Percentiles rank a stretch among this genome's conserved stretches.
Evolutionary conservation across 139 green algal species (phyloP).

Genomic region (Tetratostichococcus sp.): DNA sequence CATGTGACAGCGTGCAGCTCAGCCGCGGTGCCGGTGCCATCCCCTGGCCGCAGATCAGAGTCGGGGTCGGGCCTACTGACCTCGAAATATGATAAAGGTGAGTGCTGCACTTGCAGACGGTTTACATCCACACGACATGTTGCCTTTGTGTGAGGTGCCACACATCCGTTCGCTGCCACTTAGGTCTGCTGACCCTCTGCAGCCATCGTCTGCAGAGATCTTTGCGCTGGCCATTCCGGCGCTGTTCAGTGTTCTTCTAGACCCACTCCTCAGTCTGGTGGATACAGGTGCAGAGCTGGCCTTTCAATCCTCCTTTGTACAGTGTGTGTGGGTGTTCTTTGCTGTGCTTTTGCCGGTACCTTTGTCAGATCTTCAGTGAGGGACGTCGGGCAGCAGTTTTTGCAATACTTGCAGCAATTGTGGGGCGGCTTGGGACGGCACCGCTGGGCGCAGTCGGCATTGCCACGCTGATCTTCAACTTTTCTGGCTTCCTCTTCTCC

Average conservation of each 20-base stretch:
- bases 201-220: background rate
- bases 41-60: too few species aligned
- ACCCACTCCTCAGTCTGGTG: conserved; percentile 5
- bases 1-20: too few species aligned
- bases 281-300: conserved; percentile 11
- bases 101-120: background rate
- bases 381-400: too few species aligned
- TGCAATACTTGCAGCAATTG: conserved; percentile 18
- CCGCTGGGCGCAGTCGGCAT: conserved; percentile 19
- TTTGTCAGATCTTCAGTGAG: too few species aligned
- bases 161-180: too few species aligned
- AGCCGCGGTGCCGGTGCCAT: background rate
- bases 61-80: background rate
- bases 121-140: too few species aligned
- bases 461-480: background rate
- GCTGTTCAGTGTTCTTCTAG: conserved; percentile 14
- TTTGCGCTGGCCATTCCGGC: conserved; percentile 19
- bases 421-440: conserved; percentile 16
- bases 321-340: too few species aligned
- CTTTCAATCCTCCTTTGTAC: too few species aligned
- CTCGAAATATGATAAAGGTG: background rate
- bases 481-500: conserved; percentile 6
- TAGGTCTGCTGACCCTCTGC: too few species aligned
- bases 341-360: too few species aligned
- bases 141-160: too few species aligned